A percentile compares a stretch with the other conserved stretches of the same genome.
phyloP scores from a whole-genome alignment of 2,329 filamentous ascomycete species.

The Cadophora malorum region DNA sequence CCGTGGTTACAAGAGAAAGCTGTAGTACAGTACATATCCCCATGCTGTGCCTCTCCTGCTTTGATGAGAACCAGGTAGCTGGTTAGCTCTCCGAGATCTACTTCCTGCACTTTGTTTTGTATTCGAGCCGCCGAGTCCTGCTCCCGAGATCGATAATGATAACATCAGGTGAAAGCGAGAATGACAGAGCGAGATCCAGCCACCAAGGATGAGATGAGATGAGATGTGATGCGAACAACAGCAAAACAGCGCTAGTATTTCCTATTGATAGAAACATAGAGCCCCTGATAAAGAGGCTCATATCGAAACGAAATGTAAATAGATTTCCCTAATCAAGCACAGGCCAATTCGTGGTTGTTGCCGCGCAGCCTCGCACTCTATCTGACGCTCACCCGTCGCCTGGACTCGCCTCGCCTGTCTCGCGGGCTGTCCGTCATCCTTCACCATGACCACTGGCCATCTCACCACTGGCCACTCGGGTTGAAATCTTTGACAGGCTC shows the following conservation, averaged over 20 bases:
- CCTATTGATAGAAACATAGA: not conserved
- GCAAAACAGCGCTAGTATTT: not conserved
- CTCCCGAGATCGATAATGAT: not conserved
- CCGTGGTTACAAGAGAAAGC: not conserved
- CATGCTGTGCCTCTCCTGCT: constrained; percentile 20
- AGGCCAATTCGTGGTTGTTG: constrained; percentile 27
- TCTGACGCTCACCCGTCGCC: constrained; percentile 22
- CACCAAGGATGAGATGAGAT: not conserved
- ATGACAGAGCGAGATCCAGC: not conserved
- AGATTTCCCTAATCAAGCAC: constrained; percentile 23
- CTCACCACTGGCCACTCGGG: constrained; percentile 34
- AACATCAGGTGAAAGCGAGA: not conserved
- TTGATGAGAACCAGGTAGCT: constrained; percentile 26
- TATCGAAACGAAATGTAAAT: constrained; percentile 6
- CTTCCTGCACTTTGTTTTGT: constrained; percentile 11
- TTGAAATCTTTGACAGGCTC: constrained; percentile 39
- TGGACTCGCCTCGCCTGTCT: constrained; percentile 18
- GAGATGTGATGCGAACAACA: not conserved
- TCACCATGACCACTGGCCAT: not conserved
- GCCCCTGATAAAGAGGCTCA: constrained; percentile 22
- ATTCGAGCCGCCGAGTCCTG: constrained; percentile 9
- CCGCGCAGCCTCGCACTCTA: constrained; percentile 30
- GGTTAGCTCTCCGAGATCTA: constrained; percentile 18
- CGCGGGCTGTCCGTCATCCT: constrained; percentile 21
- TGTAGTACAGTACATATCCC: constrained; percentile 18